Base-by-base conservation (phyloP, 805 yeast species). In the Myxozyma nipponensis region DNA sequence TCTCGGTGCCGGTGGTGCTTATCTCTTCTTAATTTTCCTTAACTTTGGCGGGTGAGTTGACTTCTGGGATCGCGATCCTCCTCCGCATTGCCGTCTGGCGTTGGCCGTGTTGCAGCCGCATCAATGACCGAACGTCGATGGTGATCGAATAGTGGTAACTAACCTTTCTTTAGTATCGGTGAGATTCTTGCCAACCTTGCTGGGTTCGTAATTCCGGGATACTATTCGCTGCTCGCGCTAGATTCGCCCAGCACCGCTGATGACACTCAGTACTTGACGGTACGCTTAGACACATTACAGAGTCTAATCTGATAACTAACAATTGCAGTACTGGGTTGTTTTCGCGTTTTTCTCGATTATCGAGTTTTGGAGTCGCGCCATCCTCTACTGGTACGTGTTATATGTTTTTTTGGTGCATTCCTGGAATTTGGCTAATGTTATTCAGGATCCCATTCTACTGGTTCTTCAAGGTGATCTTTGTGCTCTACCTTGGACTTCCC, bases 351-450 rank as follows among this genome's bases (percentile, higher is more conserved):
- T 93, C 73, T 87, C 83, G 69, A 90, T 93, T 46, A 67, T 88
- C 63, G 99, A 93, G 74, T 93, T 88, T 78, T 93, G 97, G 98
- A 83, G 96, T 47, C 80, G 82, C 64, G 84, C 96, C 34, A 84
- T 93, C 63, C 76, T 91, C 52, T 89, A 89, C 78, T 87, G 96
- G 95, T 51, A 21, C 23, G 52, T 37, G 19, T 25, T 15, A 5
- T 21, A 3, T 22, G 3, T 7, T 19, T 21, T 17, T n/a, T 7
- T 9, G 15, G 30, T 37, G 2, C 17, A 37, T 28, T 34, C 30
- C 9, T 3, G 6, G 18, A 2, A 6, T 22, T 3, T 24, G 26
- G 15, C 46, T 44, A 34, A 34, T 22, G 1, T 3, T 1, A 19
- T 15, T 10, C 17, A 44, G 48, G 58, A 72, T 93, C 60, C 98